Conservation (phyloP, 176 grass and related monocot species). For the Juncus effusus region DNA sequence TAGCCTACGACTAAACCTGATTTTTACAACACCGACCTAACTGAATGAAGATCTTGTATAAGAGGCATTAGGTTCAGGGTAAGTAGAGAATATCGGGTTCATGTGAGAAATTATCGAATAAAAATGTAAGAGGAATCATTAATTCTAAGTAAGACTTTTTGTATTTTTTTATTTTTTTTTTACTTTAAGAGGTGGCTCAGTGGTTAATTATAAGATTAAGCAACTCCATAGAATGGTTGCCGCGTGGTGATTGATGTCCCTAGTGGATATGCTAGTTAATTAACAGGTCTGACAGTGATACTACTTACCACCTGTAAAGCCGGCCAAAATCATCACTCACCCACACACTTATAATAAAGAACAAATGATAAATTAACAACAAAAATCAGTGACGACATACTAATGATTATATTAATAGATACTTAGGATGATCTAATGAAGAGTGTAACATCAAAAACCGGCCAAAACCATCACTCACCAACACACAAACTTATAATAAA, state of each 20-base stretch:
- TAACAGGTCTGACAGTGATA: too few species aligned
- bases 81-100: neutral
- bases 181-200: conserved; percentile 20
- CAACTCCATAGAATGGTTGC: neutral
- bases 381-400: too few species aligned
- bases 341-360: too few species aligned
- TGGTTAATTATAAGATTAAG: conserved; percentile 21
- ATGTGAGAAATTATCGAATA: neutral
- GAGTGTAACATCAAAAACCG: too few species aligned
- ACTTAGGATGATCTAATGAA: too few species aligned
- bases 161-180: too few species aligned
- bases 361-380: too few species aligned
- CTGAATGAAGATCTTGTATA: neutral
- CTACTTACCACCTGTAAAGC: too few species aligned
- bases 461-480: too few species aligned
- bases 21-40: neutral
- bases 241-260: neutral
- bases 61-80: neutral
- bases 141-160: conserved; percentile 7
- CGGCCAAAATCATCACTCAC: too few species aligned
- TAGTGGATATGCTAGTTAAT: neutral
- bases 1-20: neutral
- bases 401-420: too few species aligned
- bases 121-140: neutral
- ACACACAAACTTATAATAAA: too few species aligned